Evolutionary conservation across 129 eudicot species (phyloP).

Genomic region (sunflower (Helianthus annuus)): DNA sequence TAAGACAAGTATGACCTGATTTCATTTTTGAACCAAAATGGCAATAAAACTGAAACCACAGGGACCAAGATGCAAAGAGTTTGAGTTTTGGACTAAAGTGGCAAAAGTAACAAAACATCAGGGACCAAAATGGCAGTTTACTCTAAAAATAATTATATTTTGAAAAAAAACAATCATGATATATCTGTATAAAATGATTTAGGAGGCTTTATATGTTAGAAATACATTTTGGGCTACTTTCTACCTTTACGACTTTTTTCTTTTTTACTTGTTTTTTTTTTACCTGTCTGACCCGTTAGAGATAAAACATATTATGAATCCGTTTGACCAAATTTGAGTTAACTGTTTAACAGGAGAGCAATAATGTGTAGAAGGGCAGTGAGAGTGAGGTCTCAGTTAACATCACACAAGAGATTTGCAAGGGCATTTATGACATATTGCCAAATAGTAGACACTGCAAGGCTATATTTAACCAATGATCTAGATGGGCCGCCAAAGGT

Average conservation of each 20-base stretch:
- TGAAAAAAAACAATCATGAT: not conserved
- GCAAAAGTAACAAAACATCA: no score
- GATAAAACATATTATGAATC: not conserved
- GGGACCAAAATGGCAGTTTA: no score
- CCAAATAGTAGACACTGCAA: slow-evolving; percentile 82
- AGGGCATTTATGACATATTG: slow-evolving; percentile 79
- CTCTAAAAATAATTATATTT: no score
- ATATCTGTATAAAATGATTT: not conserved
- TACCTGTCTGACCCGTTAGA: not conserved
- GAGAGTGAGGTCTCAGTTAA: slow-evolving; percentile 85
- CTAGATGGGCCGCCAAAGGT: slow-evolving; percentile 99
- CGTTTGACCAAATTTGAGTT: not conserved
- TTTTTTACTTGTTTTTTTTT: not conserved
- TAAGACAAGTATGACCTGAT: no score
- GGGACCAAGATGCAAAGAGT: no score
- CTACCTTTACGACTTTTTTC: not conserved
- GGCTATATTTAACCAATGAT: slow-evolving; percentile 82
- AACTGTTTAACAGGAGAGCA: slow-evolving; percentile 67
- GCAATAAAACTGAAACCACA: no score
- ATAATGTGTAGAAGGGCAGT: slow-evolving; percentile 94
- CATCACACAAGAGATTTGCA: slow-evolving; percentile 98
- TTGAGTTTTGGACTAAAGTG: no score
- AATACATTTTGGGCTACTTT: not conserved
- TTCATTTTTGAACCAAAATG: no score
- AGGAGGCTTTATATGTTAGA: not conserved